Conservation (phyloP, 2,329 filamentous ascomycete genomes). For the Diaporthe vexans region DNA sequence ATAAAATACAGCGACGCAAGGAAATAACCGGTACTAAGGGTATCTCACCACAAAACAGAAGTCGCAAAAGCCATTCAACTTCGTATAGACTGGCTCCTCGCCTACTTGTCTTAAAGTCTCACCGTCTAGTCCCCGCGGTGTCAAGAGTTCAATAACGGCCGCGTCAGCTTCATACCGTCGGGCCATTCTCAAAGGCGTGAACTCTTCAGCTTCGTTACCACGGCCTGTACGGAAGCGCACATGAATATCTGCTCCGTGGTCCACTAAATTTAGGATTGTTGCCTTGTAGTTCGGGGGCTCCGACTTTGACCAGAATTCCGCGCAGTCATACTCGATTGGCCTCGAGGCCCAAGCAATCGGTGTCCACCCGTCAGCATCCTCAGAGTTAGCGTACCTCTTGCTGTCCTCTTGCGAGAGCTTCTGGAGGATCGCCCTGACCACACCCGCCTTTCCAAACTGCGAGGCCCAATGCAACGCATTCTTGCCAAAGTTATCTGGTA, state of each 20-base stretch:
- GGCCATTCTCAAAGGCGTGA: constrained; percentile 28
- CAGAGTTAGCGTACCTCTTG: neutral
- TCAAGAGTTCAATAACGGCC: neutral
- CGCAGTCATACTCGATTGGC: neutral
- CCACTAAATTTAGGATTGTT: neutral
- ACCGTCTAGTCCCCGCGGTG: neutral
- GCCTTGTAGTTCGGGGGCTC: constrained; percentile 11
- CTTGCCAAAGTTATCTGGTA: neutral
- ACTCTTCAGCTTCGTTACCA: neutral
- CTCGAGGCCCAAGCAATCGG: constrained; percentile 17
- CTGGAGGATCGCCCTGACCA: neutral
- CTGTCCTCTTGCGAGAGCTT: constrained; percentile 1
- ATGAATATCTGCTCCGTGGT: neutral
- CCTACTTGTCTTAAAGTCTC: neutral
- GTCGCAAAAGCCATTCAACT: neutral
- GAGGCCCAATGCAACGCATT: constrained; percentile 15
- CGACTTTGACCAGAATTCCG: neutral
- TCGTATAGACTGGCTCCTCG: neutral
- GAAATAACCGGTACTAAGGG: neutral
- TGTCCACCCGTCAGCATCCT: constrained; percentile 19
- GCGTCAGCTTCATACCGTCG: neutral
- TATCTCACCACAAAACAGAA: neutral
- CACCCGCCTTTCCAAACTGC: constrained; percentile 4
- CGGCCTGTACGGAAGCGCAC: neutral
- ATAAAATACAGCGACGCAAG: neutral